Evolutionary conservation across 208 protist genomes (phyloP).

Genomic region (Trypanosoma lewisi): DNA sequence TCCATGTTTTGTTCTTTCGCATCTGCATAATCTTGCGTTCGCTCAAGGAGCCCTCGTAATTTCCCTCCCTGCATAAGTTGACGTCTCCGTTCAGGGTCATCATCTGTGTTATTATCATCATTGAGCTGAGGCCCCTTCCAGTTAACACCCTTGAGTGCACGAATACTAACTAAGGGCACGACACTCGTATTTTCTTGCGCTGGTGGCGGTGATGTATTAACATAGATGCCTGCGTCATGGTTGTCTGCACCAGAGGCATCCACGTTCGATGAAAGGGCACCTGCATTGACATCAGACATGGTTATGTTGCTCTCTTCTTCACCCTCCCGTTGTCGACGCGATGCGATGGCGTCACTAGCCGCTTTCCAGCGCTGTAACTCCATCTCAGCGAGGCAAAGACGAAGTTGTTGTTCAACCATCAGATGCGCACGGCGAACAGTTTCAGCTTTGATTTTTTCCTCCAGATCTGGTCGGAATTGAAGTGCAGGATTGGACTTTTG

Average conservation of each 20-base stretch:
- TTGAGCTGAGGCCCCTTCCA: background rate
- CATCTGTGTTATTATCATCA: background rate
- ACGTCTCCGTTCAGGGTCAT: background rate
- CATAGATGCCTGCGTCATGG: background rate
- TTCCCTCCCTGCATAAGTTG: background rate
- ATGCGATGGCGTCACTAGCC: background rate
- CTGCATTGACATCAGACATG: background rate
- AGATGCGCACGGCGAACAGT: constrained; percentile 23
- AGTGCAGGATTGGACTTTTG: background rate
- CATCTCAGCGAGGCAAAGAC: constrained; percentile 11
- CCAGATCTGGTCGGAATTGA: background rate
- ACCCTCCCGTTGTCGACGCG: background rate
- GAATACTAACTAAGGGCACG: constrained; percentile 2
- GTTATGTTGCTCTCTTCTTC: background rate
- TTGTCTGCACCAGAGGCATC: background rate
- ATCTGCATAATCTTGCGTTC: background rate
- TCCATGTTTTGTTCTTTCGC: background rate
- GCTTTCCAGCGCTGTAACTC: constrained; percentile 3
- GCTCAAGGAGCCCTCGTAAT: constrained; percentile 1
- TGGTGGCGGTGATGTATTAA: background rate
- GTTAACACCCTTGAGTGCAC: background rate
- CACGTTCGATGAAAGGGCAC: too few species aligned
- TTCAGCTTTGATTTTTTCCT: constrained; percentile 25
- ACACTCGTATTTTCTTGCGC: background rate
- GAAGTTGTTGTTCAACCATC: constrained; percentile 30